phyloP scores from a whole-genome alignment of 331 rosid species.

The Stylosanthes scabra region DNA sequence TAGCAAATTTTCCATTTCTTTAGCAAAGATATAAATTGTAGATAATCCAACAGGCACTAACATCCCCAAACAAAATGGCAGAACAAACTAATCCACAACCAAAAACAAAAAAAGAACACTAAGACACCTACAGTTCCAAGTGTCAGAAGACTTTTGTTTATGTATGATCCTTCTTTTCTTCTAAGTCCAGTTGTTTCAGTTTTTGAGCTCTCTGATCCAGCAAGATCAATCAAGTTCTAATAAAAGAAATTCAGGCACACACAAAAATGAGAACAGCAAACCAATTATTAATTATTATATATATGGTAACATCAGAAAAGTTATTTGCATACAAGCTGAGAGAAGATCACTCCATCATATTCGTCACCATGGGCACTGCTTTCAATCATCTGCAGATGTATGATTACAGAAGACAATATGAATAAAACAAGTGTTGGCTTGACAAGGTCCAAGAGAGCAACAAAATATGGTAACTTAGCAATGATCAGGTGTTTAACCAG shows the following conservation, averaged over 20 bases:
- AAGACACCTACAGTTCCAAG: constrained; percentile 92
- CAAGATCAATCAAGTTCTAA: constrained; percentile 97
- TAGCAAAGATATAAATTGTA: constrained; percentile 26
- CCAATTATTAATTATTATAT: background rate
- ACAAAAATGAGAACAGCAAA: constrained; percentile 10
- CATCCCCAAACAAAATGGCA: background rate
- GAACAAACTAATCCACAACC: constrained; percentile 13
- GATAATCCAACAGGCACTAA: constrained; percentile 21
- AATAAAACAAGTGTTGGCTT: constrained; percentile 16
- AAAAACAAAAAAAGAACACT: constrained; percentile 24
- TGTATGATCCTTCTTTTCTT: constrained; percentile 99
- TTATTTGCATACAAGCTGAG: constrained; percentile 87
- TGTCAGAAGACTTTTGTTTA: constrained; percentile 97
- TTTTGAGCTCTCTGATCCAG: constrained; percentile 99
- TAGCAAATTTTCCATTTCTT: constrained; percentile 18
- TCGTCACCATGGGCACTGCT: constrained; percentile 97
- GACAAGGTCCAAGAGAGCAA: constrained; percentile 4
- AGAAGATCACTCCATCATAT: constrained; percentile 97
- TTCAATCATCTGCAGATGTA: constrained; percentile 92
- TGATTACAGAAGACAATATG: constrained; percentile 10
- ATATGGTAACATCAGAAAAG: constrained; percentile 16
- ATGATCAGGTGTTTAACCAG: constrained; percentile 21
- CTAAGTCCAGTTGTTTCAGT: constrained; percentile 96
- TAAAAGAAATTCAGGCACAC: constrained; percentile 6
- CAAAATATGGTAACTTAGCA: background rate